These are phyloP conservation scores for Kernera saxatilis DNA, from an alignment of 345 rosid species.

Conservation along the genomic window DNA sequence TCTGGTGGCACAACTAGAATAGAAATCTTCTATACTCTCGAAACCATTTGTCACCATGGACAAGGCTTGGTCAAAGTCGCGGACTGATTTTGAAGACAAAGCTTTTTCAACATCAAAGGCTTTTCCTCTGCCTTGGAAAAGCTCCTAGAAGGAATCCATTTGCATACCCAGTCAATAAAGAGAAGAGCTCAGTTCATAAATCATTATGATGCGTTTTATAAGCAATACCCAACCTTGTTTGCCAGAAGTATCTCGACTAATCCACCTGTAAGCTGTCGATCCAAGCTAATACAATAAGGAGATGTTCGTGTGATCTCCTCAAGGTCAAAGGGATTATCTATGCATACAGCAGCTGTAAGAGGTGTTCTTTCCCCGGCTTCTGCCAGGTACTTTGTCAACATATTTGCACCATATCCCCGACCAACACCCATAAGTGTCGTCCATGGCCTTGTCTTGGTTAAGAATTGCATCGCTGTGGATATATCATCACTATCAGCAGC, in stretches of 20 bases:
- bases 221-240: slow-evolving; percentile 61
- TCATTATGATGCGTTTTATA: background rate
- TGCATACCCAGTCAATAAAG: slow-evolving; percentile 20
- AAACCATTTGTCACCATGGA: slow-evolving; percentile 85
- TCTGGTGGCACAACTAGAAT: slow-evolving; percentile 66
- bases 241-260: slow-evolving; percentile 62
- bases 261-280: slow-evolving; percentile 64
- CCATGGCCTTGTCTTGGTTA: slow-evolving; percentile 86
- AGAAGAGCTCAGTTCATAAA: slow-evolving; percentile 3
- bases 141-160: slow-evolving; percentile 46
- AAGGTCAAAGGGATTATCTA: slow-evolving; percentile 89
- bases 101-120: slow-evolving; percentile 86
- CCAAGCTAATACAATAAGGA: slow-evolving; percentile 43
- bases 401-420: slow-evolving; percentile 88
- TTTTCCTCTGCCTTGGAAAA: slow-evolving; percentile 79
- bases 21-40: slow-evolving; percentile 71
- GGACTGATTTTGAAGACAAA: slow-evolving; percentile 65
- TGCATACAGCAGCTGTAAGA: slow-evolving; percentile 80
- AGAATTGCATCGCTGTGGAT: slow-evolving; percentile 63
- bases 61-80: slow-evolving; percentile 84
- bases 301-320: slow-evolving; percentile 74
- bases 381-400: slow-evolving; percentile 82
- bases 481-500: slow-evolving; percentile 98
- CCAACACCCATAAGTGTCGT: slow-evolving; percentile 80
- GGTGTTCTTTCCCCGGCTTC: slow-evolving; percentile 87